Evolutionary conservation across 1,139 yeast species (phyloP).

Genomic region (Saccharomyces uvarum): DNA sequence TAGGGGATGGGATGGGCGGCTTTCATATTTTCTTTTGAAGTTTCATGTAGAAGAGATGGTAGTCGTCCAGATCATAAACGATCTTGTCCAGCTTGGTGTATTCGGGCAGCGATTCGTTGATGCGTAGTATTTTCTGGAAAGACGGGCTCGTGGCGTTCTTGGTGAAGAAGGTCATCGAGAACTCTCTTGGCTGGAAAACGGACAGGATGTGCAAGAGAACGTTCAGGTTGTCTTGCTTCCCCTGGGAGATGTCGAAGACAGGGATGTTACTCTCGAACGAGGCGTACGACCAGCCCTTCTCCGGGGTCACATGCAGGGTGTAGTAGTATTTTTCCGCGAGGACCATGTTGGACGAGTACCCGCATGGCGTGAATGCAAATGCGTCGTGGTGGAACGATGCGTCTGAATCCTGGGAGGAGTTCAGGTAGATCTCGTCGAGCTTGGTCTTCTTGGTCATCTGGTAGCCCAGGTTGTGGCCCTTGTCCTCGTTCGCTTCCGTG

Average conservation of each 20-base stretch:
- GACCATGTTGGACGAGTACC: conserved; percentile 82
- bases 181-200: conserved; percentile 68
- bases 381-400: conserved; percentile 59
- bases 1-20: background rate
- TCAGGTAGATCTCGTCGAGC: conserved; percentile 50
- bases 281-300: conserved; percentile 89
- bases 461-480: conserved; percentile 71
- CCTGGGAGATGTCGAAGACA: conserved; percentile 33
- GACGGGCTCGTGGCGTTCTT: conserved; percentile 24
- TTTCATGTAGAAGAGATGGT: conserved; percentile 39
- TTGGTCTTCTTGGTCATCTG: conserved; percentile 56
- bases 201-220: conserved; percentile 52
- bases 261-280: conserved; percentile 84
- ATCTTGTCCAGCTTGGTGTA: conserved; percentile 63
- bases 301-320: conserved; percentile 93
- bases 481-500: conserved; percentile 44
- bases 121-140: conserved; percentile 36
- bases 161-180: conserved; percentile 58
- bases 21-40: conserved; percentile 17
- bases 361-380: conserved; percentile 93
- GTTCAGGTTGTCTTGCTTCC: conserved; percentile 36
- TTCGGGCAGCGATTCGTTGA: conserved; percentile 37
- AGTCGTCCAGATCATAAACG: conserved; percentile 59
- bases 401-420: conserved; percentile 17
- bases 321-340: conserved; percentile 61